Conservation (phyloP, 2,329 filamentous ascomycete species). For the Beauveria scarabaeidicola region DNA sequence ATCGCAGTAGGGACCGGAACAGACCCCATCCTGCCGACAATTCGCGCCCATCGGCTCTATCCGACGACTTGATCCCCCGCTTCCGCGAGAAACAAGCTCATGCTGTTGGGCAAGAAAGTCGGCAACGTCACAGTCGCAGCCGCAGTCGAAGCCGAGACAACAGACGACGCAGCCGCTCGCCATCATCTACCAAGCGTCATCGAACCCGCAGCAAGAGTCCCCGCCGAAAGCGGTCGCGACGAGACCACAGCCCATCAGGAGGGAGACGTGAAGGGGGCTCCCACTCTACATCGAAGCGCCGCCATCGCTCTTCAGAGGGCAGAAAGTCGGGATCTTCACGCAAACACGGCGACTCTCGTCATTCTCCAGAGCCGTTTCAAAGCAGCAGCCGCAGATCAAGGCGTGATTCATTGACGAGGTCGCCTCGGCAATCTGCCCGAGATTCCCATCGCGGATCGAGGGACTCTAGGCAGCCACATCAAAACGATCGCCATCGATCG, state of each 20-base stretch:
- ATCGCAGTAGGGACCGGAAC: conserved; percentile 28
- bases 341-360: conserved; percentile 21
- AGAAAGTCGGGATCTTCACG: conserved; percentile 22
- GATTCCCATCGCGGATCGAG: conserved; percentile 19
- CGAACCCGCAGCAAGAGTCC: conserved; percentile 34
- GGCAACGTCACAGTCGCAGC: conserved; percentile 24
- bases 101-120: conserved; percentile 22
- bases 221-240: conserved; percentile 33
- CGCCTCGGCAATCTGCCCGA: conserved; percentile 19
- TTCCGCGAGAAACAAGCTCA: conserved; percentile 26
- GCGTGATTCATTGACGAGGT: conserved; percentile 19
- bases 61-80: conserved; percentile 30
- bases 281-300: conserved; percentile 24
- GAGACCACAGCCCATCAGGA: conserved; percentile 30
- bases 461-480: conserved; percentile 17
- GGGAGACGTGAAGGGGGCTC: conserved; percentile 31
- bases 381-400: conserved; percentile 16
- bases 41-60: conserved; percentile 21
- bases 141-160: conserved; percentile 27
- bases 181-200: conserved; percentile 32
- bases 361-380: conserved; percentile 19
- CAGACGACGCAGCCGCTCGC: conserved; percentile 24
- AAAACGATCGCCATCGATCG: conserved; percentile 17
- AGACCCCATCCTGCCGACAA: conserved; percentile 20
- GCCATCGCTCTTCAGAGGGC: conserved; percentile 25